Conservation (phyloP, 305 asterid species). For the Fraxinus ornus region DNA sequence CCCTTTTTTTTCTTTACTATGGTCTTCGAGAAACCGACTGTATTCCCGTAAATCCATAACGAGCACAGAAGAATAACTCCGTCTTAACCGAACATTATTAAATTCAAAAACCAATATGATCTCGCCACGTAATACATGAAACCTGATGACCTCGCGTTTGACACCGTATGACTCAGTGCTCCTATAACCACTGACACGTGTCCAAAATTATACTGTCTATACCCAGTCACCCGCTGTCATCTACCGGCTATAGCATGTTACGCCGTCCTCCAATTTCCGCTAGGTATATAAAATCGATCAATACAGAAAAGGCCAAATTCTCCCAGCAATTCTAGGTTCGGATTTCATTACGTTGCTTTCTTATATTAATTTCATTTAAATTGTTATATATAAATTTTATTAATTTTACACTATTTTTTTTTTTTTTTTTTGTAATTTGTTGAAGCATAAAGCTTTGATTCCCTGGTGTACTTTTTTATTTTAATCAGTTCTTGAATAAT, state of each 20-base stretch:
- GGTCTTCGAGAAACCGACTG: neutral
- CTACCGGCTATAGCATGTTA: constrained; percentile 50
- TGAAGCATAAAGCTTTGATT: constrained; percentile 14
- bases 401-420: neutral
- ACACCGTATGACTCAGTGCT: constrained; percentile 41
- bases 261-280: constrained; percentile 50
- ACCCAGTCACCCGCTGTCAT: constrained; percentile 33
- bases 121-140: constrained; percentile 40
- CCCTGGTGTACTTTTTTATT: neutral
- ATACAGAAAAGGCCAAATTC: constrained; percentile 15
- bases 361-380: neutral
- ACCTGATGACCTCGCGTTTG: constrained; percentile 32
- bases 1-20: too few relatives aligned
- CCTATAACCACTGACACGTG: constrained; percentile 39
- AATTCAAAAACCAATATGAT: constrained; percentile 22
- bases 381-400: neutral
- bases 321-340: constrained; percentile 42
- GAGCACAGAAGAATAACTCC: neutral
- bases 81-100: constrained; percentile 27
- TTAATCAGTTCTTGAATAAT: constrained; percentile 7
- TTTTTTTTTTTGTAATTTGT: neutral
- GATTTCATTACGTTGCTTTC: neutral
- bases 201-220: constrained; percentile 30
- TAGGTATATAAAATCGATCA: constrained; percentile 55
- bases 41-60: neutral